These are phyloP conservation scores for Passalora sequoiae DNA, from an alignment of 2,329 filamentous ascomycete species.

Conservation along the genomic window DNA sequence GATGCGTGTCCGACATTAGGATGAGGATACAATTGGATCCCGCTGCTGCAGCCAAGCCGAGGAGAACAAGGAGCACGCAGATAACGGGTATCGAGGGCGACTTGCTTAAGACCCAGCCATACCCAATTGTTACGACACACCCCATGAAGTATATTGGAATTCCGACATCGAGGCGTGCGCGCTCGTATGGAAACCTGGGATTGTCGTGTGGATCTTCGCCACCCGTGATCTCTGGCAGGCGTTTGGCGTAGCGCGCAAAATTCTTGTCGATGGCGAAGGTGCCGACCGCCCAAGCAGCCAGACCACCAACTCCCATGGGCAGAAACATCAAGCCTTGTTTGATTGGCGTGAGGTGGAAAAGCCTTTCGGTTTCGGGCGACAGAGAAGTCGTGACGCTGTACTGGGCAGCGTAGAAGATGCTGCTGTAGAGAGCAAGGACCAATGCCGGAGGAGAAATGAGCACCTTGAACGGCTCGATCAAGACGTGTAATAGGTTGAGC, in stretches of 20 bases:
- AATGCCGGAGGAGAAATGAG: too few relatives aligned
- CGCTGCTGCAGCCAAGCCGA: conserved; percentile 53
- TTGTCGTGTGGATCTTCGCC: conserved; percentile 53
- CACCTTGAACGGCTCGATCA: conserved; percentile 23
- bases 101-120: conserved; percentile 40
- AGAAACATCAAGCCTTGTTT: conserved; percentile 28
- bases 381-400: not conserved
- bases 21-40: conserved; percentile 49
- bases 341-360: conserved; percentile 20
- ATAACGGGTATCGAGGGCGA: conserved; percentile 38
- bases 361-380: not conserved
- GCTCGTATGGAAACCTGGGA: conserved; percentile 47
- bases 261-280: conserved; percentile 65
- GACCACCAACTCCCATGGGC: not conserved
- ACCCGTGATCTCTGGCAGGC: conserved; percentile 58
- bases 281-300: conserved; percentile 21
- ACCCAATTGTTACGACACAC: conserved; percentile 31
- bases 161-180: conserved; percentile 36
- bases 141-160: conserved; percentile 33
- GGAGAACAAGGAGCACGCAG: conserved; percentile 51
- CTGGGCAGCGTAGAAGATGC: not conserved
- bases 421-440: too few relatives aligned
- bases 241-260: conserved; percentile 59
- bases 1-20: conserved; percentile 38
- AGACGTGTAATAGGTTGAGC: conserved; percentile 37